These are phyloP conservation scores for Eutypella sp. DNA, from an alignment of 2,329 filamentous ascomycete genomes.

Conservation along the genomic window DNA sequence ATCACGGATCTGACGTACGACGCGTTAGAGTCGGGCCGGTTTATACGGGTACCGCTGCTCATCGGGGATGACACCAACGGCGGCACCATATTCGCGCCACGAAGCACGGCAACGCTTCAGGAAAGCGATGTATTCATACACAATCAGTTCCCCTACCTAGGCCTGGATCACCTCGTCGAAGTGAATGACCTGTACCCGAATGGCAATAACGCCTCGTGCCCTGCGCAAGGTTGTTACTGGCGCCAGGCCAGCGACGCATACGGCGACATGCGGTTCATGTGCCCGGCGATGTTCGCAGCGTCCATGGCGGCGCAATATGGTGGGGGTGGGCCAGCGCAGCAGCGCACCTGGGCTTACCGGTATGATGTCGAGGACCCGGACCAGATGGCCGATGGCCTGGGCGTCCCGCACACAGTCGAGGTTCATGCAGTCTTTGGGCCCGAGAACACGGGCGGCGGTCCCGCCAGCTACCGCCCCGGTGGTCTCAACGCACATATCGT, in stretches of 20 bases:
- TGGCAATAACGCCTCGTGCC: slow-evolving; percentile 40
- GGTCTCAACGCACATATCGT: slow-evolving; percentile 53
- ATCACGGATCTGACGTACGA: slow-evolving; percentile 46
- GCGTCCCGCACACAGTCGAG: slow-evolving; percentile 65
- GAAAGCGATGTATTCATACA: slow-evolving; percentile 52
- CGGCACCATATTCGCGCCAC: slow-evolving; percentile 57
- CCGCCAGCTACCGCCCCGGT: slow-evolving; percentile 49
- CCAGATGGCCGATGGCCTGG: slow-evolving; percentile 48
- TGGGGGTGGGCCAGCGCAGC: slow-evolving; percentile 24
- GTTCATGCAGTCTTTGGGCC: slow-evolving; percentile 63
- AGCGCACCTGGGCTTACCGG: slow-evolving; percentile 67
- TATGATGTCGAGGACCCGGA: slow-evolving; percentile 61
- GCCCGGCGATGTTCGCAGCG: slow-evolving; percentile 54
- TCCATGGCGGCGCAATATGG: slow-evolving; percentile 29
- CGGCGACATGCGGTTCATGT: slow-evolving; percentile 62
- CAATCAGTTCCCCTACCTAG: slow-evolving; percentile 54
- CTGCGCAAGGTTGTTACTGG: slow-evolving; percentile 50
- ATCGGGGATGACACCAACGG: slow-evolving; percentile 59
- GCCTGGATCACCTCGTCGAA: slow-evolving; percentile 39
- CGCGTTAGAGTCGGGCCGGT: slow-evolving; percentile 42
- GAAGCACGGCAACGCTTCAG: slow-evolving; percentile 37
- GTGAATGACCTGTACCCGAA: slow-evolving; percentile 55
- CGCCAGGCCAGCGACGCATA: slow-evolving; percentile 53
- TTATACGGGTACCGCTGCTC: slow-evolving; percentile 50
- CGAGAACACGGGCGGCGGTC: slow-evolving; percentile 43